phyloP scores from a whole-genome alignment of 148 eudicot genomes.

The Rhododendron kiyosumense region DNA sequence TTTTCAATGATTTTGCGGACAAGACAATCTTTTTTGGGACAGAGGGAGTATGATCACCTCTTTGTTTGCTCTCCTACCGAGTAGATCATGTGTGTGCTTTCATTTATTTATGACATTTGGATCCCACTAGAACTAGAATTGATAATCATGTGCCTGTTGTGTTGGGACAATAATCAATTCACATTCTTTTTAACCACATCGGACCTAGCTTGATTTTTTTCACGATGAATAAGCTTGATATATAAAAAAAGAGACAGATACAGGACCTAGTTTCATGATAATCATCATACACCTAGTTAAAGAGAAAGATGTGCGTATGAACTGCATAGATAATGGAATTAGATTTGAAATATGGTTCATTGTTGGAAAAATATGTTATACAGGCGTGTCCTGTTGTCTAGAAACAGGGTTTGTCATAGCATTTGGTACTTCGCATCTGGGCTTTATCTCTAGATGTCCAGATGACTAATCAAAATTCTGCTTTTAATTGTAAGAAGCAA shows the following conservation, averaged over 20 bases:
- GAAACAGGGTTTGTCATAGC: not conserved
- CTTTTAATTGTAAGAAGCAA: not conserved
- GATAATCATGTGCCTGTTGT: not conserved
- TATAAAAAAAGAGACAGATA: not conserved
- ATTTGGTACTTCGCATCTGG: not conserved
- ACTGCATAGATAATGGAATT: not conserved
- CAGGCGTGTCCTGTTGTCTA: not conserved
- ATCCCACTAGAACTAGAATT: not conserved
- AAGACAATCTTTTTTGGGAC: not conserved
- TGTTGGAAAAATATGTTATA: not conserved
- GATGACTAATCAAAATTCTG: not conserved
- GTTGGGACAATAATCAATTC: not conserved
- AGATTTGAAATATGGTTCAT: not conserved
- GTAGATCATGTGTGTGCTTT: not conserved
- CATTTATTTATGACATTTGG: not conserved
- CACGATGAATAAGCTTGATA: not conserved
- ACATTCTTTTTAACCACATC: not conserved
- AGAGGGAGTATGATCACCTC: not conserved
- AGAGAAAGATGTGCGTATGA: not conserved
- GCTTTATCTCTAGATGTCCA: not conserved
- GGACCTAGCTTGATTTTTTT: not conserved
- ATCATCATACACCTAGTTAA: not conserved
- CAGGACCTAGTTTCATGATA: not conserved
- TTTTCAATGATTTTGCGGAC: not conserved
- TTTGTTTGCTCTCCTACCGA: not conserved